Percentiles rank a stretch among this genome's conserved stretches.
phyloP scores from a whole-genome alignment of 805 yeast genomes.

The Hanseniaspora taiwanica region DNA sequence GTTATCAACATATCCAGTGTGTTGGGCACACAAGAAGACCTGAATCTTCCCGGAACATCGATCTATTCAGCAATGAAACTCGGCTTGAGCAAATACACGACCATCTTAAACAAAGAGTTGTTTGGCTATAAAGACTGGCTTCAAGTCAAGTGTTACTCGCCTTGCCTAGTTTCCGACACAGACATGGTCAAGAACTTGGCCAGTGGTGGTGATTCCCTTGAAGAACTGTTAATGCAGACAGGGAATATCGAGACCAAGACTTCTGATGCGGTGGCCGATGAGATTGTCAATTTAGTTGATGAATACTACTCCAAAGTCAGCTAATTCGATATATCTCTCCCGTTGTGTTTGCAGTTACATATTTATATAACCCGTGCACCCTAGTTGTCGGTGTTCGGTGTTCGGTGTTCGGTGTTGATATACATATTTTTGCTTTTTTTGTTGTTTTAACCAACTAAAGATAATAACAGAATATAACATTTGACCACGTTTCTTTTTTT shows the following conservation, averaged over 20 bases:
- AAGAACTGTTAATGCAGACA: too few relatives aligned
- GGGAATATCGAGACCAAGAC: background rate
- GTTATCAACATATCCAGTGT: slow-evolving; percentile 21
- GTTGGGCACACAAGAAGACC: slow-evolving; percentile 10
- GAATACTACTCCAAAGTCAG: too few relatives aligned
- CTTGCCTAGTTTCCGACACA: slow-evolving; percentile 16
- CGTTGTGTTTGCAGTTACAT: too few relatives aligned
- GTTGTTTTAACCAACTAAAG: too few relatives aligned
- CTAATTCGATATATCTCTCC: too few relatives aligned
- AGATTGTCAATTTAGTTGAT: background rate
- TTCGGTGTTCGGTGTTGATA: too few relatives aligned
- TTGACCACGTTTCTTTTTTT: too few relatives aligned
- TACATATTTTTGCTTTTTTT: too few relatives aligned
- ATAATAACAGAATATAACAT: too few relatives aligned
- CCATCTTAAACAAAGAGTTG: slow-evolving; percentile 14
- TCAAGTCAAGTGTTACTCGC: slow-evolving; percentile 11
- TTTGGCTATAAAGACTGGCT: background rate
- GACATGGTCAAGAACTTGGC: slow-evolving; percentile 15
- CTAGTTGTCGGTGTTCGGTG: too few relatives aligned
- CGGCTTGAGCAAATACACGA: slow-evolving; percentile 16
- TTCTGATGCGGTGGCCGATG: background rate
- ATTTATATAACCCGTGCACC: too few relatives aligned
- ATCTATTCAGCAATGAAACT: slow-evolving; percentile 22
- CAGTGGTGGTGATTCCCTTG: background rate
- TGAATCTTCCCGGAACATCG: slow-evolving; percentile 16